These are phyloP conservation scores for Penicillium freii DNA, from an alignment of 2,329 filamentous ascomycete genomes.

Conservation along the genomic window DNA sequence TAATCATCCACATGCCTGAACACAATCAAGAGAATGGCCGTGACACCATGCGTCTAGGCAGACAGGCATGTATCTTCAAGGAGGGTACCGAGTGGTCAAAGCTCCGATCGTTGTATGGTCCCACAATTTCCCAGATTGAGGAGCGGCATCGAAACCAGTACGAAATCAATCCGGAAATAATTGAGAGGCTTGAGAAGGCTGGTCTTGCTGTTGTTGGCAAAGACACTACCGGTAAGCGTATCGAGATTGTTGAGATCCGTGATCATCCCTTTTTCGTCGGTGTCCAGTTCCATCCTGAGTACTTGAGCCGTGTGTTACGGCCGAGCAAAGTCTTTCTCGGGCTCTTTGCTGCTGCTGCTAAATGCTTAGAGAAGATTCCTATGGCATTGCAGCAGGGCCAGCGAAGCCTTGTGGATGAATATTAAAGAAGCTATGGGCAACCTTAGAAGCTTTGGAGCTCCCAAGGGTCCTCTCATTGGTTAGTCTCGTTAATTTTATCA, in stretches of 20 bases:
- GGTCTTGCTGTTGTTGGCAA: constrained; percentile 77
- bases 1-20: constrained; percentile 93
- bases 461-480: neutral
- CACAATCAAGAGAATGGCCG: constrained; percentile 69
- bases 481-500: neutral
- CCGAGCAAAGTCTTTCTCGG: constrained; percentile 77
- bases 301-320: constrained; percentile 69
- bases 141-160: constrained; percentile 88
- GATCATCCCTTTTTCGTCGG: constrained; percentile 83
- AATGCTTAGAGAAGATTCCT: constrained; percentile 56
- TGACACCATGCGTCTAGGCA: constrained; percentile 72
- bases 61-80: constrained; percentile 73
- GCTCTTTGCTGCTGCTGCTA: constrained; percentile 75
- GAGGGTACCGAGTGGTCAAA: constrained; percentile 72
- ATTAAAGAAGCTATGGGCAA: too few relatives aligned
- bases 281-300: constrained; percentile 89
- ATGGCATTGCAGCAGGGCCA: constrained; percentile 18
- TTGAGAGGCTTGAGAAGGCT: constrained; percentile 64
- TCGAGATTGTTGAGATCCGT: constrained; percentile 80
- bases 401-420: constrained; percentile 7
- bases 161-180: constrained; percentile 80
- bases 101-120: constrained; percentile 71
- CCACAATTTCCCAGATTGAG: constrained; percentile 49
- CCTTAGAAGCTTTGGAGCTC: neutral
- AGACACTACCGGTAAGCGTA: constrained; percentile 72